These are phyloP conservation scores for Calocybe cyanea DNA, from an alignment of 768 basidiomycete genomes.

Conservation along the genomic window DNA sequence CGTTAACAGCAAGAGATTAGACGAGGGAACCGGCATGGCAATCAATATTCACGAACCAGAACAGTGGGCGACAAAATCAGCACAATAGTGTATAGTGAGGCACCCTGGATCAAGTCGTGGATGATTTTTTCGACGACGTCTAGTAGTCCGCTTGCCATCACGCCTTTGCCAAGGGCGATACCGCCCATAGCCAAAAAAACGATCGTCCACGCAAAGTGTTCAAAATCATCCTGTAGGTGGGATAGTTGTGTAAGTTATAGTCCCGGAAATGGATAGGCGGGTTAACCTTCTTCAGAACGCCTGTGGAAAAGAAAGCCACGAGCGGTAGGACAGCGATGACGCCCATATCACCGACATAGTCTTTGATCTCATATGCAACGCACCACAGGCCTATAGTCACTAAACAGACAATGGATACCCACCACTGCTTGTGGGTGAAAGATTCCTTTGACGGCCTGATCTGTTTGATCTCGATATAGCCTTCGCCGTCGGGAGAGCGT, in stretches of 20 bases:
- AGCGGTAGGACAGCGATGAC: conserved; percentile 93
- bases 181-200: conserved; percentile 98
- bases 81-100: conserved; percentile 65
- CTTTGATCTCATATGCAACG: conserved; percentile 73
- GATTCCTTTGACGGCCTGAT: conserved; percentile 80
- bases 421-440: conserved; percentile 85
- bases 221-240: conserved; percentile 77
- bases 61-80: conserved; percentile 67
- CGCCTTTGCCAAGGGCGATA: conserved; percentile 92
- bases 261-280: conserved; percentile 2
- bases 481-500: conserved; percentile 67
- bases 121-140: conserved; percentile 69
- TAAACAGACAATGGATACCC: conserved; percentile 80
- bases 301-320: conserved; percentile 90
- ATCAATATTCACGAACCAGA: conserved; percentile 43
- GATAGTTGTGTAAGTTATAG: conserved; percentile 2
- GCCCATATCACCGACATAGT: conserved; percentile 91
- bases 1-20: neutral
- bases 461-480: conserved; percentile 76
- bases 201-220: conserved; percentile 91
- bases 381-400: conserved; percentile 90
- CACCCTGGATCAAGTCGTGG: conserved; percentile 54
- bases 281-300: conserved; percentile 85
- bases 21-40: neutral
- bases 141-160: conserved; percentile 83